These are phyloP conservation scores for Talaromyces pinophilus DNA, from an alignment of 2,329 filamentous ascomycete species.

Conservation along the genomic window DNA sequence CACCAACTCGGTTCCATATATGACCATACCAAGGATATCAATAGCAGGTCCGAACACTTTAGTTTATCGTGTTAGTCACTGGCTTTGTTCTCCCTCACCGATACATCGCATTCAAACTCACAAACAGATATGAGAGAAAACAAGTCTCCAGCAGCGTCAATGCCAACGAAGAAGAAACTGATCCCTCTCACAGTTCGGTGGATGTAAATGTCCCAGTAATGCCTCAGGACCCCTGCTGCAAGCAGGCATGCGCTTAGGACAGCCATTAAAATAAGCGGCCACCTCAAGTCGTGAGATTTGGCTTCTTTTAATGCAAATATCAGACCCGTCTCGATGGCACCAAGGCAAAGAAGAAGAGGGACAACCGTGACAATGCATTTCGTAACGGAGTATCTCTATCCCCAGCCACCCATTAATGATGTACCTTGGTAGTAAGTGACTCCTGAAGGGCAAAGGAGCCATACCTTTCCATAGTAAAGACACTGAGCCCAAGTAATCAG, in stretches of 20 bases:
- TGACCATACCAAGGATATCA: conserved; percentile 30
- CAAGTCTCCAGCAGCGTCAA: background rate
- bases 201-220: background rate
- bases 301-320: background rate
- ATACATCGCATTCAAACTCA: background rate
- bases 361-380: background rate
- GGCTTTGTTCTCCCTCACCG: background rate
- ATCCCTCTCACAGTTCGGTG: background rate
- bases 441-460: background rate
- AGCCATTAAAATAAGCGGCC: background rate
- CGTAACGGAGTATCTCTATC: background rate
- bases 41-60: background rate
- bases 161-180: background rate
- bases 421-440: background rate
- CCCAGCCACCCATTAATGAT: background rate
- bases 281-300: background rate
- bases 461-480: background rate
- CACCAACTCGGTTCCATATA: conserved; percentile 8
- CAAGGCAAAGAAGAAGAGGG: background rate
- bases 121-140: background rate
- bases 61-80: background rate
- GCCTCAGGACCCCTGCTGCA: background rate
- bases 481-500: background rate
- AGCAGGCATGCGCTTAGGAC: background rate
- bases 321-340: background rate